These are phyloP conservation scores for Sesbania bispinosa DNA, from an alignment of 306 rosid species.

Conservation along the genomic window DNA sequence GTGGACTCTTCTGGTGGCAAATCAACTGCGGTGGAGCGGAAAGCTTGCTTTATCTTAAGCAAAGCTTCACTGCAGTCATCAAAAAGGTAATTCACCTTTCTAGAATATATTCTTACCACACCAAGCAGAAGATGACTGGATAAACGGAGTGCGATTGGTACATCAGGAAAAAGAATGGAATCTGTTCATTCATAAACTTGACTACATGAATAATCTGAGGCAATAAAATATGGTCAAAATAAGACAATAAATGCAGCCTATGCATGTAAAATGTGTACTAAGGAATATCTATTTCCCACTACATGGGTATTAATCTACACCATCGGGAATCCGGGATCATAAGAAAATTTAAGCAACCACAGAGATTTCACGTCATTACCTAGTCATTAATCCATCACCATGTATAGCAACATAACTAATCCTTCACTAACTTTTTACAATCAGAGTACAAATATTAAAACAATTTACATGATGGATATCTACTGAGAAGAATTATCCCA, in stretches of 20 bases:
- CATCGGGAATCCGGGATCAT: background rate
- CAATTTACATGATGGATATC: background rate
- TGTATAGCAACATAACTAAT: conserved; percentile 5
- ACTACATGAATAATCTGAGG: conserved; percentile 22
- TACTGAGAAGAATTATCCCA: background rate
- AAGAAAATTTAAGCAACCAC: background rate
- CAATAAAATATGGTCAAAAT: conserved; percentile 14
- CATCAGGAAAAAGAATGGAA: conserved; percentile 96
- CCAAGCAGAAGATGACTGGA: conserved; percentile 99
- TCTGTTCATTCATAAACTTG: conserved; percentile 55
- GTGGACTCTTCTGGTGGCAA: conserved; percentile 99
- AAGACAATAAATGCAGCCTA: conserved; percentile 7
- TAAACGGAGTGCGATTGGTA: conserved; percentile 94
- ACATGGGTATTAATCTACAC: background rate
- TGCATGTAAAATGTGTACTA: background rate
- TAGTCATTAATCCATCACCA: background rate
- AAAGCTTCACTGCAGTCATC: conserved; percentile 99
- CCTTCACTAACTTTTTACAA: background rate
- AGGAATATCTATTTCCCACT: conserved; percentile 8
- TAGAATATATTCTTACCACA: conserved; percentile 97
- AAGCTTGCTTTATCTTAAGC: conserved; percentile 99
- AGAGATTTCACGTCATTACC: background rate
- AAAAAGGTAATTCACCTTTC: conserved; percentile 98
- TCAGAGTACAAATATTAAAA: background rate
- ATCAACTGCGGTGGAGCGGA: conserved; percentile 96